These are phyloP conservation scores for Lactarius sanguifluus DNA, from an alignment of 768 basidiomycete species.

Conservation along the genomic window DNA sequence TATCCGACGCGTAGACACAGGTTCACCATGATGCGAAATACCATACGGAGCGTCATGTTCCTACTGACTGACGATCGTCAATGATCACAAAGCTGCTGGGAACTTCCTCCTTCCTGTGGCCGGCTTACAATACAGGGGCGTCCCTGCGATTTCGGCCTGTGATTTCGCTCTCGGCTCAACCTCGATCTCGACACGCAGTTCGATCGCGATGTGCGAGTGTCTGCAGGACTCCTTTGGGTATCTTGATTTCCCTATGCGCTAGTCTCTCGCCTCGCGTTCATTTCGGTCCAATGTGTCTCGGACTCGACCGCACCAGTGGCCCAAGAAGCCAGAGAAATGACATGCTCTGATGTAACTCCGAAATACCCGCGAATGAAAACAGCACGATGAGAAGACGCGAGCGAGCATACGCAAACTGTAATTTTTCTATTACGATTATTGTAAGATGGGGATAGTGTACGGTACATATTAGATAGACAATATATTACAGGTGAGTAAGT, in stretches of 20 bases:
- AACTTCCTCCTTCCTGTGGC: background rate
- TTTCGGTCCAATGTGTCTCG: slow-evolving; percentile 2
- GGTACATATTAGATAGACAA: slow-evolving; percentile 13
- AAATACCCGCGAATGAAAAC: slow-evolving; percentile 4
- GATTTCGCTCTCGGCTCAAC: background rate
- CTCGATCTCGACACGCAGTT: slow-evolving; percentile 7
- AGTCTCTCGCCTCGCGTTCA: background rate
- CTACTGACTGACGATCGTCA: background rate
- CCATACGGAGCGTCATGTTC: background rate
- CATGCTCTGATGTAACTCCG: no score
- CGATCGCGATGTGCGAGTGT: slow-evolving; percentile 13
- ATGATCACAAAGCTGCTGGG: background rate
- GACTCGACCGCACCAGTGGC: background rate
- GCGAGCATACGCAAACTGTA: background rate
- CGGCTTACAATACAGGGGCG: background rate
- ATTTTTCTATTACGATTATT: slow-evolving; percentile 9
- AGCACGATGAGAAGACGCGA: background rate
- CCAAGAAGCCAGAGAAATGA: background rate
- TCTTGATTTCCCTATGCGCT: background rate
- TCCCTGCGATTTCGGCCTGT: background rate
- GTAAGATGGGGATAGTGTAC: slow-evolving; percentile 5
- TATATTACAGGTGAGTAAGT: slow-evolving; percentile 7
- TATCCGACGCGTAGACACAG: background rate
- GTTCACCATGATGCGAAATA: background rate
- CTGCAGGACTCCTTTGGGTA: background rate